phyloP scores from a whole-genome alignment of 2,329 filamentous ascomycete genomes.

The Hypoxylon sp. region DNA sequence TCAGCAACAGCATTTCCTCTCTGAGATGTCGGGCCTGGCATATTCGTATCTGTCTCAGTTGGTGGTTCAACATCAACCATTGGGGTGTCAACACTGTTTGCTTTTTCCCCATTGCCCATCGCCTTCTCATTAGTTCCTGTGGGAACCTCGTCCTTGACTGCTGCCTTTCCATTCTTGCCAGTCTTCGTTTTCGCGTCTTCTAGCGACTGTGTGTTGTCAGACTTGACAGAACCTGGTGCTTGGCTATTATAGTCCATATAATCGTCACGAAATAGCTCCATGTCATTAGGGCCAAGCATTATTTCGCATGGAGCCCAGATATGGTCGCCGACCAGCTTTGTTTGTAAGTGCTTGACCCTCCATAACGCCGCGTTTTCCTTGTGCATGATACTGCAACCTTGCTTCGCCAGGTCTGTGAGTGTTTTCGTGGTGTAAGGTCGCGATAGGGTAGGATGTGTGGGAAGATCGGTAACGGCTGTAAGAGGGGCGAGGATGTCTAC shows the following conservation, averaged over 20 bases:
- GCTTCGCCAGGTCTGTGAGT: conserved; percentile 77
- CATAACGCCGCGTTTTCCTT: conserved; percentile 81
- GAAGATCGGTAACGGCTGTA: conserved; percentile 80
- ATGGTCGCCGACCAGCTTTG: conserved; percentile 81
- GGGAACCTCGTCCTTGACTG: conserved; percentile 46
- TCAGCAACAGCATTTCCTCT: conserved; percentile 36
- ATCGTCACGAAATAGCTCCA: conserved; percentile 68
- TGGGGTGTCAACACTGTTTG: conserved; percentile 41
- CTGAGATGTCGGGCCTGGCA: conserved; percentile 42
- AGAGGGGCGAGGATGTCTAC: conserved; percentile 81
- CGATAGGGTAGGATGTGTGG: conserved; percentile 80
- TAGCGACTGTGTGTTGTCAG: conserved; percentile 43
- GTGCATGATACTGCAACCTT: conserved; percentile 79
- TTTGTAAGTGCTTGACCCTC: conserved; percentile 81
- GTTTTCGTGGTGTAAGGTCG: conserved; percentile 81
- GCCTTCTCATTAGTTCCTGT: conserved; percentile 27
- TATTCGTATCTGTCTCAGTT: conserved; percentile 41
- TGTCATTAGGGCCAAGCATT: conserved; percentile 70
- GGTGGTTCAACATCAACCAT: conserved; percentile 53
- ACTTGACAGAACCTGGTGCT: conserved; percentile 46
- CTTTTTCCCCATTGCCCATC: conserved; percentile 28
- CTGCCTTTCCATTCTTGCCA: conserved; percentile 43
- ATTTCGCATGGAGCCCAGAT: conserved; percentile 75
- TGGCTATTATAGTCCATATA: conserved; percentile 53
- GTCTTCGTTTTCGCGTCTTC: conserved; percentile 43